Conservation (phyloP, 306 rosid species). For the Begonia peltatifolia region DNA sequence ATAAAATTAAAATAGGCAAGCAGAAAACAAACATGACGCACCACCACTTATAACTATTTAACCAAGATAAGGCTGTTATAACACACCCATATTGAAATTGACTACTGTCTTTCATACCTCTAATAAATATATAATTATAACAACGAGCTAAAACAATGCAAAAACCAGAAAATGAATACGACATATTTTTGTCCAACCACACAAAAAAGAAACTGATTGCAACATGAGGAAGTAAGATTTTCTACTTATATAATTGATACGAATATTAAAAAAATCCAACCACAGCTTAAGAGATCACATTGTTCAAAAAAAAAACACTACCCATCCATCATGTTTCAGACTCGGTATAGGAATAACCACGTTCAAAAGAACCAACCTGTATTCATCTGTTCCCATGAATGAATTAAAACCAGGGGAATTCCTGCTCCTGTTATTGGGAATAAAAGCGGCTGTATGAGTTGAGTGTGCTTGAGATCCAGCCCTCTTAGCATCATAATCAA, state of each 20-base stretch:
- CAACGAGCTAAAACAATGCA: no score
- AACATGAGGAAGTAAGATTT: no score
- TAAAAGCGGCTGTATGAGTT: slow-evolving; percentile 35
- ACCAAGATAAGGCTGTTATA: slow-evolving; percentile 13
- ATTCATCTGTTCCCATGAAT: slow-evolving; percentile 50
- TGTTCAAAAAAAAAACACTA: background rate
- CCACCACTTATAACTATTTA: slow-evolving; percentile 35
- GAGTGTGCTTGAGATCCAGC: slow-evolving; percentile 72
- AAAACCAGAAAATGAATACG: no score
- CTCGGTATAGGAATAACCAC: no score
- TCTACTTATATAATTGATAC: background rate
- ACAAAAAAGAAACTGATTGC: no score
- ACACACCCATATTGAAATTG: no score
- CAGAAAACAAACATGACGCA: no score
- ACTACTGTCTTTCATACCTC: no score
- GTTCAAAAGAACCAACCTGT: slow-evolving; percentile 28
- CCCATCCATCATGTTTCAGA: no score
- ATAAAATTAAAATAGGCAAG: slow-evolving; percentile 6
- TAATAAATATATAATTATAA: no score
- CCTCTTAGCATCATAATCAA: slow-evolving; percentile 55
- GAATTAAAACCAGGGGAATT: slow-evolving; percentile 59
- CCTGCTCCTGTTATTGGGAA: slow-evolving; percentile 43
- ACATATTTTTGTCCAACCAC: no score
- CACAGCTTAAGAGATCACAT: background rate
- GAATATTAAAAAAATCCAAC: background rate